phyloP scores from a whole-genome alignment of 2,329 filamentous ascomycete species.

The Verticillium klebahnii region DNA sequence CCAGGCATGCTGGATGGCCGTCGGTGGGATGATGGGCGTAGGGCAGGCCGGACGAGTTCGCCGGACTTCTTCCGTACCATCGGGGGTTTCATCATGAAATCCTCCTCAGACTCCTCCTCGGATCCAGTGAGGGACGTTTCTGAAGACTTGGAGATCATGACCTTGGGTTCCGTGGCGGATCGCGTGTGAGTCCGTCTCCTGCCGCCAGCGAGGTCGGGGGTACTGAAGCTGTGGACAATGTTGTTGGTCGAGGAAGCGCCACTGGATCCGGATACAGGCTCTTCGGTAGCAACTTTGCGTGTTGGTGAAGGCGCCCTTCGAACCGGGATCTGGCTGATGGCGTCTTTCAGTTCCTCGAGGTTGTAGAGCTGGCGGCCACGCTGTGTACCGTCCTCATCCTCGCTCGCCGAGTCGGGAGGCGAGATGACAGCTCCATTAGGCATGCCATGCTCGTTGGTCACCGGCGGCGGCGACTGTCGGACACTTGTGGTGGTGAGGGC shows the following conservation, averaged over 20 bases:
- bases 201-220: constrained; percentile 33
- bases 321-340: constrained; percentile 74
- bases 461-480: constrained; percentile 78
- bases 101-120: constrained; percentile 60
- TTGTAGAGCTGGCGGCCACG: constrained; percentile 46
- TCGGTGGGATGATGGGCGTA: constrained; percentile 72
- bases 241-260: constrained; percentile 9
- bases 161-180: constrained; percentile 51
- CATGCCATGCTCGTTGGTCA: constrained; percentile 67
- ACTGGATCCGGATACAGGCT: constrained; percentile 16
- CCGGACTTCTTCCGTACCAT: constrained; percentile 99
- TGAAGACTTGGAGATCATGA: constrained; percentile 38
- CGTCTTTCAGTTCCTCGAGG: constrained; percentile 70
- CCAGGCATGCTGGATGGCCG: constrained; percentile 96
- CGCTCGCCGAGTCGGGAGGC: constrained; percentile 87
- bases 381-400: constrained; percentile 64
- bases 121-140: constrained; percentile 48
- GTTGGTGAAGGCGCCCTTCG: constrained; percentile 36
- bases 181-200: constrained; percentile 45
- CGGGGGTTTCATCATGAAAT: constrained; percentile 65
- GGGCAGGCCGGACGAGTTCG: constrained; percentile 87
- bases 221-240: constrained; percentile 44
- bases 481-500: constrained; percentile 53
- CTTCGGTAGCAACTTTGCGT: constrained; percentile 44
- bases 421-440: constrained; percentile 84